Base-by-base conservation (phyloP, 2,329 filamentous ascomycete genomes). In the Clarireedia hainanense region DNA sequence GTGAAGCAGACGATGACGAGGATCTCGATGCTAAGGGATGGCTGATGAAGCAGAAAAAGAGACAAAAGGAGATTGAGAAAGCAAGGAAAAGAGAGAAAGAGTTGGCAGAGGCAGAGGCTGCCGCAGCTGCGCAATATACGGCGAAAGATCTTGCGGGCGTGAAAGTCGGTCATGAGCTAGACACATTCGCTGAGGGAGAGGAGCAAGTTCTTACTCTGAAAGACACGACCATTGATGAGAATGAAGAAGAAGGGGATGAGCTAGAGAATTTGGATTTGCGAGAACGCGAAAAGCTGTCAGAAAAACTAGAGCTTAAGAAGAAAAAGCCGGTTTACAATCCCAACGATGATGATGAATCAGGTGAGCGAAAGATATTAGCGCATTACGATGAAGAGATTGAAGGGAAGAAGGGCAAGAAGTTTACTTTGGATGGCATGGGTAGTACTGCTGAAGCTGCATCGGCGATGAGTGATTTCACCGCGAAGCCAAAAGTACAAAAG, bases 311-410 rank as follows among this genome's bases (percentile, higher is more conserved):
- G 43, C 73, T 91, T 42, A 96, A 97, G 75, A 96, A 95, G 78
- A 90, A 91, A 71, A 89, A 86, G 68, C 86, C 87, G 0, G 85
- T 84, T 1, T 99, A 99, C 70, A 89, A 99, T 65, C 91, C 92
- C 0, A 86, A 89, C 59, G 84, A 86, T 56, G 84, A 86, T 57
- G 85, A 77, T 47, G 79, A 84, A 27, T 80, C 80, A 24, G 85
- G 80, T 12, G 76, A 85, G 57, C 79, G 79, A 17, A 80, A 80
- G 5, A 84, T 99, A 24, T 74, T 99, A 43, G 83, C 88, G 14
- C 92, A 99, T 64, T 99, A 99, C 67, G 94, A 97, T 65, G 94
- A 97, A 61, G 92, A 96, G 67, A 95, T 96, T 52, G 82, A 87
- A 37, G 91, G 91, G 55, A 96, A 95, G 73, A 94, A 95, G 74